These are phyloP conservation scores for Phytophthora palmivora DNA, from an alignment of 352 stramenopile genomes.

Conservation along the genomic window DNA sequence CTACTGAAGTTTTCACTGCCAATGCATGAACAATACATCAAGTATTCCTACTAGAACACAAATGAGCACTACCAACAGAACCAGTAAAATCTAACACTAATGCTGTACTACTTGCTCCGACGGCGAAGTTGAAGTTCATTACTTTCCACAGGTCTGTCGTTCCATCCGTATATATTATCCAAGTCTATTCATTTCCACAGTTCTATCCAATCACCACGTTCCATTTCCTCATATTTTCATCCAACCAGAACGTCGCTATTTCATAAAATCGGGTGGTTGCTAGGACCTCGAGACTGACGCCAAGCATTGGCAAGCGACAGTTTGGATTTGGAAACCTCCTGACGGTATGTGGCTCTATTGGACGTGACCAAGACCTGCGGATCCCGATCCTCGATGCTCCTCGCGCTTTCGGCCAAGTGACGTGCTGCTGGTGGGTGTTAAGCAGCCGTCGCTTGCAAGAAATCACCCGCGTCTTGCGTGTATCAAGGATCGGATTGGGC, in stretches of 20 bases:
- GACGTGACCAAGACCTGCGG: conserved; percentile 26
- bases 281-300: conserved; percentile 11
- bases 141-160: neutral
- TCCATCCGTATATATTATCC: neutral
- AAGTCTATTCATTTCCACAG: neutral
- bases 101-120: neutral
- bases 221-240: conserved; percentile 2
- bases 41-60: too few relatives aligned
- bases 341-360: conserved; percentile 66
- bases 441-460: conserved; percentile 47
- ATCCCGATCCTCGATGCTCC: conserved; percentile 46
- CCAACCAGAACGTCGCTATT: conserved; percentile 18
- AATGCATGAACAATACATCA: too few relatives aligned
- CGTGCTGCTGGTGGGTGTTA: conserved; percentile 25
- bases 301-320: conserved; percentile 27
- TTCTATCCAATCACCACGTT: neutral
- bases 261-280: conserved; percentile 34
- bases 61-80: too few relatives aligned
- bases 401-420: conserved; percentile 32
- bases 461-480: conserved; percentile 56
- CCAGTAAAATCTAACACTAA: too few relatives aligned
- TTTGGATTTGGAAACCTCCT: conserved; percentile 88
- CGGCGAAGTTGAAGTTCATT: conserved; percentile 2
- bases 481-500: conserved; percentile 90
- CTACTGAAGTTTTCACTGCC: too few relatives aligned